Percentiles rank a stretch among this genome's conserved stretches.
These are phyloP conservation scores for Salvia hispanica DNA, from an alignment of 257 asterid species.

Conservation along the genomic window DNA sequence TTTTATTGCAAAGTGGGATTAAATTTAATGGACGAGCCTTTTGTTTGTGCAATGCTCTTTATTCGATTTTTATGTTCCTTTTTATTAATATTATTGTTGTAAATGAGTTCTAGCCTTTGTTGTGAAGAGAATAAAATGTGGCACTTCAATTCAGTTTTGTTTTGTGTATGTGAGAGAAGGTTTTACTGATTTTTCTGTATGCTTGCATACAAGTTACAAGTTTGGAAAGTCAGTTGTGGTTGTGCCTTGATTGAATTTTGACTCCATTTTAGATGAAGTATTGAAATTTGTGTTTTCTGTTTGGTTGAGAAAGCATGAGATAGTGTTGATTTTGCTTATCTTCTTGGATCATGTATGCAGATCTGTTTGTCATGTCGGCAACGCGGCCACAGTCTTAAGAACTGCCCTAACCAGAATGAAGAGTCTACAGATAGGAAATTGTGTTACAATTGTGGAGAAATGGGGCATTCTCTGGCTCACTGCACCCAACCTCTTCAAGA, in stretches of 20 bases:
- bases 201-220: neutral
- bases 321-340: slow-evolving; percentile 20
- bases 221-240: neutral
- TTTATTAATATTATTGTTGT: too few species aligned
- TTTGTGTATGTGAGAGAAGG: too few species aligned
- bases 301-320: neutral
- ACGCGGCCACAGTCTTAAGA: slow-evolving; percentile 88
- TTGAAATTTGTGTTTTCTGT: neutral
- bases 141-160: too few species aligned
- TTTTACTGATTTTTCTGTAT: neutral
- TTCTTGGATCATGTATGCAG: slow-evolving; percentile 45
- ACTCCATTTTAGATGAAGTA: neutral
- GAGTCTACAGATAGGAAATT: slow-evolving; percentile 52
- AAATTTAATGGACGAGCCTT: too few species aligned
- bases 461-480: slow-evolving; percentile 70
- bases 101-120: too few species aligned
- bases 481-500: slow-evolving; percentile 84
- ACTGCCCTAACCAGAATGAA: slow-evolving; percentile 66
- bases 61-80: too few species aligned
- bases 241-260: neutral
- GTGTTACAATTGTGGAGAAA: slow-evolving; percentile 91
- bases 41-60: too few species aligned
- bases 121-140: too few species aligned
- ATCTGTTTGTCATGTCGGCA: slow-evolving; percentile 77
- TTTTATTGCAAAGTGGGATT: too few species aligned